Base-by-base conservation (phyloP, 768 basidiomycete genomes). In the Russula emetica region DNA sequence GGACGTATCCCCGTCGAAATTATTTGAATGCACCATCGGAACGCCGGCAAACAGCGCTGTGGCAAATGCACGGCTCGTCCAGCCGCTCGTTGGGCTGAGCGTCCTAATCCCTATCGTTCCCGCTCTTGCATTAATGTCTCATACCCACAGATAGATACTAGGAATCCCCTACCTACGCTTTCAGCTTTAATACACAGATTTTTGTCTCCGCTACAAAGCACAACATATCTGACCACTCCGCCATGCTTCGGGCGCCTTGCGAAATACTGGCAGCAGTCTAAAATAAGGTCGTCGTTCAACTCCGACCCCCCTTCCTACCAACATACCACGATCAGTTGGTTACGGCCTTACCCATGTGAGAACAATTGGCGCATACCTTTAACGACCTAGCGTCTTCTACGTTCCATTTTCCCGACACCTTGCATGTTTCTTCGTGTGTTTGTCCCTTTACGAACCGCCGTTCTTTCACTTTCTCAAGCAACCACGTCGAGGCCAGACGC, bases 261-360 rank as follows among this genome's bases (percentile, higher is more conserved):
- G 66, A 86, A 90, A 72, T 85, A 87, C 67, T 79, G 75, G 69
- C 85, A 88, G 69, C 90, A 93, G 71, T 92, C 92, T 58, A 88
- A 74, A 69, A 94, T 90, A 44, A 87, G 74, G 57, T 78, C 78
- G 69, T 94, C 91, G 69, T 90, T 91, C 30, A 54, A 24, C 49
- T 67, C 63, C 69, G 73, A 70, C 79, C 78, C 66, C 79, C 79
- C 56, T 64, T 22, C 50, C 67, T 68, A 28, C 22, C 45, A 30
- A 44, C 28, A 22, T n/a, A 22, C 22, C 45, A 22, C 44, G 40
- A 49, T 57, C 49, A 56, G 45, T 51, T 30, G 60, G 40, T 38
- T n/a, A 9, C 11, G 24, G 24, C 26, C 30, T 47, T 34, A n/a
- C 22, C 44, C 40, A 50, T 24, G 22, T 49, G n/a, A 49, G 34